Evolutionary conservation across 2,329 filamentous ascomycete species (phyloP), one percentile per base, ranked within the genome.

Genomic region (Fusarium armeniacum): DNA sequence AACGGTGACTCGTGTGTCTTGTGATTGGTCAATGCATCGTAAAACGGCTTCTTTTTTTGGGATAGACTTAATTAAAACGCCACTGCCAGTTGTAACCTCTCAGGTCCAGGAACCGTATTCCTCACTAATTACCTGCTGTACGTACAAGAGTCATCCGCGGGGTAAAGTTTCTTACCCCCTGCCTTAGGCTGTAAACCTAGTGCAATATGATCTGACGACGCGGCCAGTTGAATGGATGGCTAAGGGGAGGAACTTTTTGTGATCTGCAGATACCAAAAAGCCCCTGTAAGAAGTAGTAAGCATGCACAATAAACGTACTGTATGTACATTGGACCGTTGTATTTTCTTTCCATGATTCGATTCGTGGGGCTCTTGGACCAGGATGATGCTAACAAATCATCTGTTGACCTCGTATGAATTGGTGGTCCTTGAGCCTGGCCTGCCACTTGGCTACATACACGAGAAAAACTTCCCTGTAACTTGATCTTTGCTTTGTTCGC

Each of bases 401-500:
- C 12, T 47, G 8, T 47, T 32, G 26, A 20, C 20, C 46, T 64
- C 60, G 59, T 58, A 58, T 52, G 20, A 43, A 38, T 38, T 13
- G 11, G 38, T 30, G 36, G 38, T 46, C 46, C 52, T 43, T 61
- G 52, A 30, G 24, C 24, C 24, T 30, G 26, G 36, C 32, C 24
- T 40, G 26, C 46, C 38, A 51, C 64, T 51, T 51, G 49, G 49
- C 49, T 67, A 67, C 57, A 62, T 67, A 67, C 64, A 67, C 62
- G 64, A 67, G 57, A 24, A 35, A 62, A 62, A 30, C 32, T 55
- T 54, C 47, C 54, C 28, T 61, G 62, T 44, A 40, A 18, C 24
- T 7, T 22, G 46, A 65, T 65, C 53, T 36, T 33, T 43, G 40
- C 61, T 58, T 28, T 15, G n/a, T 26, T 50, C 49, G 58, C 52